phyloP scores from a whole-genome alignment of 768 basidiomycete genomes.

The Mycena latifolia region DNA sequence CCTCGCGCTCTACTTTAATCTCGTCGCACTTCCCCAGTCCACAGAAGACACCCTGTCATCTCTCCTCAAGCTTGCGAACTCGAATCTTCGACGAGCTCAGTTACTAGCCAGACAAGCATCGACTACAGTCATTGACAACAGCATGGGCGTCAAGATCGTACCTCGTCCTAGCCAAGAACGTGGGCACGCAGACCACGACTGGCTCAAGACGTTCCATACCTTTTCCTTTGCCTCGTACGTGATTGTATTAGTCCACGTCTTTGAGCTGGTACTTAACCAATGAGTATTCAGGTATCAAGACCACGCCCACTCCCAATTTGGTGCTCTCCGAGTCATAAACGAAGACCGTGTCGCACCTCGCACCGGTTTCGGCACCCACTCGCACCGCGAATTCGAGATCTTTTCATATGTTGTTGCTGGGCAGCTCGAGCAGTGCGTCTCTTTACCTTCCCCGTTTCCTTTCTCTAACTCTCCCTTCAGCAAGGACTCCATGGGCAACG shows the following conservation, averaged over 20 bases:
- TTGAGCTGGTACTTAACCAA: neutral
- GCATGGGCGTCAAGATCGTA: slow-evolving; percentile 50
- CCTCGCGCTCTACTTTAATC: slow-evolving; percentile 50
- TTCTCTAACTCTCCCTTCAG: slow-evolving; percentile 51
- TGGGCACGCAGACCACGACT: slow-evolving; percentile 83
- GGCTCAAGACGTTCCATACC: slow-evolving; percentile 91
- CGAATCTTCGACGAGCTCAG: slow-evolving; percentile 32
- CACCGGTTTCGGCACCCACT: slow-evolving; percentile 89
- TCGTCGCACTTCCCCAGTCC: slow-evolving; percentile 44
- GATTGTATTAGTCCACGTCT: slow-evolving; percentile 36
- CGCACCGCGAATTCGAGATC: slow-evolving; percentile 90
- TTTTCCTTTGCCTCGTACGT: slow-evolving; percentile 81
- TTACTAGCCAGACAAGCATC: slow-evolving; percentile 45
- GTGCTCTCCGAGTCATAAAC: slow-evolving; percentile 89
- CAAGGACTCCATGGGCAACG: slow-evolving; percentile 93
- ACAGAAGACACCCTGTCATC: slow-evolving; percentile 50
- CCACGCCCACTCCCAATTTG: slow-evolving; percentile 54
- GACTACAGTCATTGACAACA: slow-evolving; percentile 26
- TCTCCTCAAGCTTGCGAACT: slow-evolving; percentile 51
- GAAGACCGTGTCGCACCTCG: slow-evolving; percentile 86
- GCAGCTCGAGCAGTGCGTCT: slow-evolving; percentile 81
- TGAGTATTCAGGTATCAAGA: slow-evolving; percentile 21
- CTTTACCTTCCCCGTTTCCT: neutral
- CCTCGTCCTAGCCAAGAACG: slow-evolving; percentile 72
- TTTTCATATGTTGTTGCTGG: slow-evolving; percentile 90